Conservation (phyloP, 2,329 filamentous ascomycete genomes). For the Diaporthe ilicicola region DNA sequence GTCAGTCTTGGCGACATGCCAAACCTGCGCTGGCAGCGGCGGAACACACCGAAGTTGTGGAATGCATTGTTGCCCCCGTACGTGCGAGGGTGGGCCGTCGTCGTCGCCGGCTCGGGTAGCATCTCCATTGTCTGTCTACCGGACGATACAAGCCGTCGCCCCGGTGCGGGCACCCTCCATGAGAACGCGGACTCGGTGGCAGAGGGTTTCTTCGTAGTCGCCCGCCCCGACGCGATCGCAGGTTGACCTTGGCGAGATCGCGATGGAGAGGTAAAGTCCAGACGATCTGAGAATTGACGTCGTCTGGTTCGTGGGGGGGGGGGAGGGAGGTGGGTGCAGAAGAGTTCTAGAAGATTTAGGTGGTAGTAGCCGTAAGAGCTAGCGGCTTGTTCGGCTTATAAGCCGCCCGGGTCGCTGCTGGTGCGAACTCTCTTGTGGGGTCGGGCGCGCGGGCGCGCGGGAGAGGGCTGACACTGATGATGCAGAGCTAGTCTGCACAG, state of each 20-base stretch:
- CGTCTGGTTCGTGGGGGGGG: neutral
- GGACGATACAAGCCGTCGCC: neutral
- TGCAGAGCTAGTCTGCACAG: constrained; percentile 15
- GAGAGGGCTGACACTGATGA: constrained; percentile 5
- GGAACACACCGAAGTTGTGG: constrained; percentile 67
- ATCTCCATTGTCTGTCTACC: constrained; percentile 14
- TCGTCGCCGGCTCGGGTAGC: neutral
- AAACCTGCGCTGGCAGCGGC: too few relatives aligned
- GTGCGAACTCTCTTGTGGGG: neutral
- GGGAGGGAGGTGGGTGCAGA: neutral
- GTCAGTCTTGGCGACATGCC: constrained; percentile 4
- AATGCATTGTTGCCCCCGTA: constrained; percentile 74
- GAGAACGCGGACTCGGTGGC: neutral
- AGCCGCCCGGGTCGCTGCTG: neutral
- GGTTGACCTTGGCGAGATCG: neutral
- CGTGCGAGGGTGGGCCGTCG: constrained; percentile 47
- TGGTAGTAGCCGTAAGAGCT: neutral
- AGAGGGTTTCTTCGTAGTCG: neutral
- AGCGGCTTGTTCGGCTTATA: constrained; percentile 26
- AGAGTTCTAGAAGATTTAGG: constrained; percentile 19
- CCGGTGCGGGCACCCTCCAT: neutral
- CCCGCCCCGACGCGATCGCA: neutral
- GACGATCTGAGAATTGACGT: neutral
- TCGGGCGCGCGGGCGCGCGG: neutral
- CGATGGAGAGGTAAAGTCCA: too few relatives aligned